Evolutionary conservation across 176 grass and related monocot species (phyloP).

Genomic region (Musa beccarii): DNA sequence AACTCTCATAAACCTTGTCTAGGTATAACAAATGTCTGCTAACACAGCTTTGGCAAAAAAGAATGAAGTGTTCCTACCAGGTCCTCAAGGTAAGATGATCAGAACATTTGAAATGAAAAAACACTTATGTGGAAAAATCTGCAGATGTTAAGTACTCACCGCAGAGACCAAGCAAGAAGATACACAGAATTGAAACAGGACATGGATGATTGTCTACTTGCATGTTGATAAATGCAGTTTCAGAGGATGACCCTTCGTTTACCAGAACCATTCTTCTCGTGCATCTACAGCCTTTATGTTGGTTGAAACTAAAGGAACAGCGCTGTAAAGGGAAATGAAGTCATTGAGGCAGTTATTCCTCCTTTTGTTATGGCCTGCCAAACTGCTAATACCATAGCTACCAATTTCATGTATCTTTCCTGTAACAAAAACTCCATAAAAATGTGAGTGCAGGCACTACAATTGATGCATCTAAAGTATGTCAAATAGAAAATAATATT

Average conservation of each 20-base stretch:
- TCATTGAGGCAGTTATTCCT: slow-evolving; percentile 14
- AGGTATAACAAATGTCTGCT: no score
- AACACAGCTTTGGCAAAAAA: no score
- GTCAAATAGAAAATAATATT: not conserved
- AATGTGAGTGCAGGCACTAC: not conserved
- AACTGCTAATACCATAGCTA: slow-evolving; percentile 11
- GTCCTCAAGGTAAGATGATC: not conserved
- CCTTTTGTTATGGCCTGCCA: slow-evolving; percentile 4
- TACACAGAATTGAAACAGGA: not conserved
- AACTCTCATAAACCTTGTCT: no score
- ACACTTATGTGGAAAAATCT: not conserved
- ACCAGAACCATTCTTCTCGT: slow-evolving; percentile 13
- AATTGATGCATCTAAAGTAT: not conserved
- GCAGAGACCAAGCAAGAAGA: not conserved
- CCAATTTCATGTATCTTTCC: slow-evolving; percentile 17
- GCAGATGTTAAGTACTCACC: not conserved
- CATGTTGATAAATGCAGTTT: not conserved
- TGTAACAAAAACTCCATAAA: not conserved
- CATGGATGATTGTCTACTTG: not conserved
- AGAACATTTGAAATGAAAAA: not conserved
- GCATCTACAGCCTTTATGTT: slow-evolving; percentile 16
- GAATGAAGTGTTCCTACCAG: no score
- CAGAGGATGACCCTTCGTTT: not conserved
- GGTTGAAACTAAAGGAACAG: slow-evolving; percentile 2
- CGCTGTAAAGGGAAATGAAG: slow-evolving; percentile 14